Conservation (phyloP, 371 early-diverging fungal species). For the Umbelopsis sp. region DNA sequence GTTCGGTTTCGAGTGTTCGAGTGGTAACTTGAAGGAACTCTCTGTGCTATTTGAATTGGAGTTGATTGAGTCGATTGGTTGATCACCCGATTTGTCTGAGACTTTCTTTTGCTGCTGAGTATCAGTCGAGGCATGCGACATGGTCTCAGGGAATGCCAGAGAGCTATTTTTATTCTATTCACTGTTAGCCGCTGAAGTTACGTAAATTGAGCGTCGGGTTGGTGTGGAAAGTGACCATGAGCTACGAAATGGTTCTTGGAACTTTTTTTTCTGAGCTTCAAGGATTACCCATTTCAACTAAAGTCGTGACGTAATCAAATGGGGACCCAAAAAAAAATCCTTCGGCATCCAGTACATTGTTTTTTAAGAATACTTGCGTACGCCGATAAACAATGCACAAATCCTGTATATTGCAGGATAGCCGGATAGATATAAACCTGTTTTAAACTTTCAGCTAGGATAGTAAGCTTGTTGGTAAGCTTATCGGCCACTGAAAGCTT, state of each 20-base stretch:
- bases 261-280: not conserved
- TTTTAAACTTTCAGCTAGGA: too few relatives aligned
- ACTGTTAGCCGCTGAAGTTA: not conserved
- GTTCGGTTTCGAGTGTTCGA: constrained; percentile 5
- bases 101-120: constrained; percentile 5
- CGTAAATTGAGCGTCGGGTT: not conserved
- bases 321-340: too few relatives aligned
- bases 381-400: too few relatives aligned
- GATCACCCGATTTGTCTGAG: constrained; percentile 10
- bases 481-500: too few relatives aligned
- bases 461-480: too few relatives aligned
- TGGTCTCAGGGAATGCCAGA: not conserved
- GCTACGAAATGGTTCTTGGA: not conserved
- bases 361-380: too few relatives aligned
- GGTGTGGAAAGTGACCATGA: not conserved
- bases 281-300: not conserved
- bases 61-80: not conserved
- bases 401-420: too few relatives aligned
- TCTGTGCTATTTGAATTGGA: not conserved
- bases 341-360: too few relatives aligned
- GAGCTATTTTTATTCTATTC: not conserved
- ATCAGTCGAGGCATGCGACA: constrained; percentile 7
- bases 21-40: not conserved
- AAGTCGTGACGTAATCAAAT: too few relatives aligned
- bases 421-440: too few relatives aligned